A percentile compares a stretch with the other conserved stretches of the same genome.
phyloP scores from a whole-genome alignment of 257 asterid genomes.

The Eucommia ulmoides region DNA sequence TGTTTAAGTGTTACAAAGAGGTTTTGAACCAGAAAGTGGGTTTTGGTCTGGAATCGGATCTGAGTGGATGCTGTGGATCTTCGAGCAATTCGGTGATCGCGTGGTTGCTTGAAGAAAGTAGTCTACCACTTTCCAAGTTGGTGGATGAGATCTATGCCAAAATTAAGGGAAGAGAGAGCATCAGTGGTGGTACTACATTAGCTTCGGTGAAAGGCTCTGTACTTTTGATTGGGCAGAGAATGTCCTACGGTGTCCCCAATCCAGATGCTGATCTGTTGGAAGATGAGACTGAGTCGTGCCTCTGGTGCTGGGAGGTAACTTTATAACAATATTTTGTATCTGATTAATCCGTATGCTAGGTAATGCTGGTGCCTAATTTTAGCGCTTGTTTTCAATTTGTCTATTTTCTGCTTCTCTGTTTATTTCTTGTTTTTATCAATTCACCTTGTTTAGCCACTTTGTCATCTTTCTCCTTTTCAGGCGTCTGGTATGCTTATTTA shows the following conservation, averaged over 20 bases:
- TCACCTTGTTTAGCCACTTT: too few relatives aligned
- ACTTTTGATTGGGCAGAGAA: conserved; percentile 60
- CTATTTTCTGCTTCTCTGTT: too few relatives aligned
- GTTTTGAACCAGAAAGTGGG: conserved; percentile 17
- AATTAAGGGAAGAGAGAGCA: conserved; percentile 26
- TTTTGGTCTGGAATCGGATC: conserved; percentile 9
- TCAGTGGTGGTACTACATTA: conserved; percentile 26
- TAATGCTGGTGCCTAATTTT: background rate
- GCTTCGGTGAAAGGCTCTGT: conserved; percentile 63
- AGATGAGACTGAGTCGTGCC: conserved; percentile 61
- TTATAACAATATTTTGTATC: too few relatives aligned
- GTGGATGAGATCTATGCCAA: conserved; percentile 51
- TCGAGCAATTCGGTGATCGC: conserved; percentile 37
- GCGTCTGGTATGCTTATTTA: too few relatives aligned
- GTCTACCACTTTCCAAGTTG: conserved; percentile 56
- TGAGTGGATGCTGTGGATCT: conserved; percentile 9
- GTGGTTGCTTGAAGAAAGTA: conserved; percentile 70
- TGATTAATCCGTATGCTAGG: background rate
- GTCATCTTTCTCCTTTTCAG: too few relatives aligned
- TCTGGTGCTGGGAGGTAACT: conserved; percentile 96
- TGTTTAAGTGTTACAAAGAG: conserved; percentile 33
- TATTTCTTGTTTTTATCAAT: too few relatives aligned
- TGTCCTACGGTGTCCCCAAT: conserved; percentile 45
- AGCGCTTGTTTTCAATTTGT: too few relatives aligned
- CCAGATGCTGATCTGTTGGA: conserved; percentile 81